Evolutionary conservation across 2,329 filamentous ascomycete species (phyloP).

Genomic region (Apiospora kogelbergensis): DNA sequence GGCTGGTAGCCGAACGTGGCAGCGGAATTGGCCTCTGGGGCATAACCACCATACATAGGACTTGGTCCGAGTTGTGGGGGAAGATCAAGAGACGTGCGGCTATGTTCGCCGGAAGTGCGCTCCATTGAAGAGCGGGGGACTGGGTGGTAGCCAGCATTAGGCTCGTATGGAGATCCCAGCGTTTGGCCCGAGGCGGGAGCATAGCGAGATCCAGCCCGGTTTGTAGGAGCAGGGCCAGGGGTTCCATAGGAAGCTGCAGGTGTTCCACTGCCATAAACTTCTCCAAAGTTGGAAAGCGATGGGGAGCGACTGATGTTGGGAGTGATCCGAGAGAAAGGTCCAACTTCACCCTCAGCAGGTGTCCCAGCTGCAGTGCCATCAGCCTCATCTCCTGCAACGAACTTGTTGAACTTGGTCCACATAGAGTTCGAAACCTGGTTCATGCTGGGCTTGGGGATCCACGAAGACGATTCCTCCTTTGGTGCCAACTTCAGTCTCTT

Average conservation of each 20-base stretch:
- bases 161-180: constrained; percentile 37
- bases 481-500: constrained; percentile 83
- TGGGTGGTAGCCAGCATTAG: constrained; percentile 27
- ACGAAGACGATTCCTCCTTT: constrained; percentile 77
- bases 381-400: constrained; percentile 87
- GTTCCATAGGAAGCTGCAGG: constrained; percentile 17
- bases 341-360: constrained; percentile 55
- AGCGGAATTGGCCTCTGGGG: constrained; percentile 29
- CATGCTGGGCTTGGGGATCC: constrained; percentile 94
- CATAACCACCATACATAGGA: constrained; percentile 32
- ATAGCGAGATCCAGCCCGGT: constrained; percentile 51
- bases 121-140: constrained; percentile 44
- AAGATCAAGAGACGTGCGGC: constrained; percentile 41
- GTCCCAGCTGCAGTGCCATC: constrained; percentile 61
- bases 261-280: constrained; percentile 63
- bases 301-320: constrained; percentile 74
- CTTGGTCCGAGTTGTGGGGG: constrained; percentile 41
- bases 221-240: constrained; percentile 33
- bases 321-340: constrained; percentile 82
- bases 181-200: constrained; percentile 38
- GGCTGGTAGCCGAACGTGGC: constrained; percentile 34
- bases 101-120: constrained; percentile 43
- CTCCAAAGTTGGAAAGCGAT: constrained; percentile 64
- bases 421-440: constrained; percentile 91
- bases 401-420: constrained; percentile 93